A percentile compares a stretch with the other conserved stretches of the same genome.
Conservation (phyloP, 2,329 filamentous ascomycete species). For the Orbilia blumenaviensis region DNA sequence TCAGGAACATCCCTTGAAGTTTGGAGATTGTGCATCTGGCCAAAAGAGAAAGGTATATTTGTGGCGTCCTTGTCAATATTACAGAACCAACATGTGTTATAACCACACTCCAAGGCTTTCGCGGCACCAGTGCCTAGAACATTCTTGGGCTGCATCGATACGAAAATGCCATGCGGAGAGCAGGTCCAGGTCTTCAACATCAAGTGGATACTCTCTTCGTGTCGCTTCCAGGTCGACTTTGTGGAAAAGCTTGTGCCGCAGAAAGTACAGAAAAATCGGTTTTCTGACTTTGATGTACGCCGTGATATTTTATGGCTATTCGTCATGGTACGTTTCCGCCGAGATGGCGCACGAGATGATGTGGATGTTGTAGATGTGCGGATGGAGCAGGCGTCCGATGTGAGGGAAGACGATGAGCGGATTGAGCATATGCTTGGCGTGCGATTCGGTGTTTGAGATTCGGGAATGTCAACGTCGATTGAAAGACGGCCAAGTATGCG, state of each 20-base stretch:
- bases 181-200: slow-evolving; percentile 52
- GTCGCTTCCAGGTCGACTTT: slow-evolving; percentile 50
- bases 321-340: slow-evolving; percentile 51
- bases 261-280: slow-evolving; percentile 50
- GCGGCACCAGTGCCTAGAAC: not conserved
- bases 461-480: slow-evolving; percentile 1
- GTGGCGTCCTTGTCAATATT: slow-evolving; percentile 31
- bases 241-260: slow-evolving; percentile 51
- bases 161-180: slow-evolving; percentile 33
- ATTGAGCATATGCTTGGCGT: slow-evolving; percentile 40
- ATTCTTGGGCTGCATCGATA: slow-evolving; percentile 25
- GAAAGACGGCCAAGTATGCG: slow-evolving; percentile 7
- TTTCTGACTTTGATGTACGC: slow-evolving; percentile 38
- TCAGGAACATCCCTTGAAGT: slow-evolving; percentile 23
- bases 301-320: slow-evolving; percentile 40
- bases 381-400: slow-evolving; percentile 39
- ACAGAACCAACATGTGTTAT: slow-evolving; percentile 48
- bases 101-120: not conserved
- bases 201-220: slow-evolving; percentile 48
- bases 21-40: slow-evolving; percentile 15
- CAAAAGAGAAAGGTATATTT: slow-evolving; percentile 41
- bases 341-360: slow-evolving; percentile 40
- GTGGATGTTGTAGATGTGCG: slow-evolving; percentile 24
- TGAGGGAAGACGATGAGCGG: slow-evolving; percentile 27
- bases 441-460: not conserved